These are phyloP conservation scores for Chaetomium olivaceum DNA, from an alignment of 2,329 filamentous ascomycete genomes.

Conservation along the genomic window DNA sequence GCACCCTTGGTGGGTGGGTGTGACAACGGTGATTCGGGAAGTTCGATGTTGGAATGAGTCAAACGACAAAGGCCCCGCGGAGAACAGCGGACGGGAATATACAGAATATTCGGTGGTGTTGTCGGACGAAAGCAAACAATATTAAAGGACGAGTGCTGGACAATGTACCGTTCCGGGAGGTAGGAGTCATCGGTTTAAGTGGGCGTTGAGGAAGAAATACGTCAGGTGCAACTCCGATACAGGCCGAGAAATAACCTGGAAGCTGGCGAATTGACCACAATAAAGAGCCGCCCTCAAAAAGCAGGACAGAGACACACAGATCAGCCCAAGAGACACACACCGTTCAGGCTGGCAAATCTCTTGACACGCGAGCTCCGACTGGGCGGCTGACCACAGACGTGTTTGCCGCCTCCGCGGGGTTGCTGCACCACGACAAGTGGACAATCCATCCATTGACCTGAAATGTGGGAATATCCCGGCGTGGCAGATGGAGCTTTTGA, in stretches of 20 bases:
- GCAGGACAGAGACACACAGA: not conserved
- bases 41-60: not conserved
- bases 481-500: not conserved
- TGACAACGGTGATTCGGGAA: not conserved
- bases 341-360: not conserved
- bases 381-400: not conserved
- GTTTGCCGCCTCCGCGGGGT: not conserved
- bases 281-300: not conserved
- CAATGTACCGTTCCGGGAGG: not conserved
- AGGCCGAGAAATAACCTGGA: slow-evolving; percentile 6
- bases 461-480: slow-evolving; percentile 3
- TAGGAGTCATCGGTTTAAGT: not conserved
- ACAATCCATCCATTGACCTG: not conserved
- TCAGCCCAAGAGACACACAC: not conserved
- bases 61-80: not conserved
- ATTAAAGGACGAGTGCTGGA: slow-evolving; percentile 20
- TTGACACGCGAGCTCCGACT: not conserved
- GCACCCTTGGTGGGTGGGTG: not conserved
- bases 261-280: not conserved
- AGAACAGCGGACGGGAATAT: slow-evolving; percentile 7
- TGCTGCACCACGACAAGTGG: not conserved
- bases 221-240: slow-evolving; percentile 8
- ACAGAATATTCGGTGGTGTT: slow-evolving; percentile 10
- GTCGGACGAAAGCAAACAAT: slow-evolving; percentile 20
- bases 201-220: not conserved